These are phyloP conservation scores for Colletotrichum karsti DNA, from an alignment of 2,329 filamentous ascomycete species.

Conservation along the genomic window DNA sequence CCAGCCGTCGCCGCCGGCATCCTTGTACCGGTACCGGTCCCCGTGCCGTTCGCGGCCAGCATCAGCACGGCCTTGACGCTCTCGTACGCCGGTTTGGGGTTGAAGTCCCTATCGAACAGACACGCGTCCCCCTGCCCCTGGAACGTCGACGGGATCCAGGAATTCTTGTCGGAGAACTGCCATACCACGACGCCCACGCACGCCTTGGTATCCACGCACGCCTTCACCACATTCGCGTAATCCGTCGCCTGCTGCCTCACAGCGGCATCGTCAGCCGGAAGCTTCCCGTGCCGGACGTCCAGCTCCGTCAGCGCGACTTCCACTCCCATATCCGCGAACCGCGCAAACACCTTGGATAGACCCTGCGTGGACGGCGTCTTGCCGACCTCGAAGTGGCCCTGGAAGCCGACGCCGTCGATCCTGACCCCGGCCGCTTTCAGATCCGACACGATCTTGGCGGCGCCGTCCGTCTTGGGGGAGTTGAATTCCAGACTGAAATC, in stretches of 20 bases:
- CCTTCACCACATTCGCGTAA: constrained; percentile 47
- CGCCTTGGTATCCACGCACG: constrained; percentile 42
- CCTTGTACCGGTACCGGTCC: neutral
- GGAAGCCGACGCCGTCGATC: constrained; percentile 70
- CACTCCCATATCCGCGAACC: constrained; percentile 56
- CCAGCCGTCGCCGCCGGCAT: neutral
- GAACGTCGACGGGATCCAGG: constrained; percentile 49
- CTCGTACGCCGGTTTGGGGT: constrained; percentile 49
- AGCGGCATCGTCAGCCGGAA: constrained; percentile 64
- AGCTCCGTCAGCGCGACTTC: constrained; percentile 75
- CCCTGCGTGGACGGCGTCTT: constrained; percentile 51
- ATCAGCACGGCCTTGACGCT: constrained; percentile 43
- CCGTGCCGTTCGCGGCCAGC: too few relatives aligned
- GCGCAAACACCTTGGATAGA: constrained; percentile 57
- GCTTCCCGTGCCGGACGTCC: constrained; percentile 68
- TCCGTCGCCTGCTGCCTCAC: constrained; percentile 57
- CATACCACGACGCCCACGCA: constrained; percentile 54
- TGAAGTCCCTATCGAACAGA: constrained; percentile 45
- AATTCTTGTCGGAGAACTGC: constrained; percentile 52
- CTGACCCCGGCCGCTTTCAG: constrained; percentile 69
- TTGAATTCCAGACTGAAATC: constrained; percentile 56
- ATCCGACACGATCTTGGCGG: constrained; percentile 67
- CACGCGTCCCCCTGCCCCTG: constrained; percentile 45
- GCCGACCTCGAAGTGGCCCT: constrained; percentile 61
- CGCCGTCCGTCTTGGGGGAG: constrained; percentile 43